Evolutionary conservation across 2,329 filamentous ascomycete species (phyloP), one percentile per base, ranked within the genome.

Genomic region (Pezicula rhizophila): DNA sequence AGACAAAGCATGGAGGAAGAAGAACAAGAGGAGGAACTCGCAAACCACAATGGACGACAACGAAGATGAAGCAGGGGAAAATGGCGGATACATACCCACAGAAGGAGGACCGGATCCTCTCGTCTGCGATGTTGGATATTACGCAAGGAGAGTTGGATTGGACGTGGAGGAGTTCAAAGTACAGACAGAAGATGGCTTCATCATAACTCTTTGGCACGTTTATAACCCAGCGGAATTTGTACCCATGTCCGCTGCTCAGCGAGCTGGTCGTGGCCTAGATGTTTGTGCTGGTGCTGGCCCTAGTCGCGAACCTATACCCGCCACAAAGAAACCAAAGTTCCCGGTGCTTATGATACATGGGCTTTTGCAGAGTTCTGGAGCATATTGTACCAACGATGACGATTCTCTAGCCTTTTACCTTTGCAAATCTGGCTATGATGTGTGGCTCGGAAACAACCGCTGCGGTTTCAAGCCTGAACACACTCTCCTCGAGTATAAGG

Each of bases 401-500:
- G 82, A 89, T 57, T 92, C 87, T 23, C 76, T 96, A 7, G 91
- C 92, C 1, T 96, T 96, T 68, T 95, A 85, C 70, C 81, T 97
- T 7, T 90, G 87, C 67, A 96, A 96, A 68, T 83, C 86, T 0
- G 91, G 91, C 1, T 96, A 89, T 66, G 92, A 97, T 65, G 89
- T 97, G 35, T 97, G 91, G 91, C 75, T 96, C 14, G 92, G 92
- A 4, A 95, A 96, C 69, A 96, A 96, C 63, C 79, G 92, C 17
- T 95, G 90, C 62, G 91, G 91, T 1, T 89, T 93, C 67, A 72
- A 78, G 0, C 91, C 92, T 0, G 79, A 82, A 55, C 92, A 97
- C 63, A 78, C 76, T 2, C 68, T 84, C 18, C 77, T 96, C 35
- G 69, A 79, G 2, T 82, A 86, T 56, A 71, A 72, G 3, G 92